Percentiles rank a stretch among this genome's conserved stretches.
Conservation (phyloP, 2,329 filamentous ascomycete species). For the Colletotrichum euphorbiae region DNA sequence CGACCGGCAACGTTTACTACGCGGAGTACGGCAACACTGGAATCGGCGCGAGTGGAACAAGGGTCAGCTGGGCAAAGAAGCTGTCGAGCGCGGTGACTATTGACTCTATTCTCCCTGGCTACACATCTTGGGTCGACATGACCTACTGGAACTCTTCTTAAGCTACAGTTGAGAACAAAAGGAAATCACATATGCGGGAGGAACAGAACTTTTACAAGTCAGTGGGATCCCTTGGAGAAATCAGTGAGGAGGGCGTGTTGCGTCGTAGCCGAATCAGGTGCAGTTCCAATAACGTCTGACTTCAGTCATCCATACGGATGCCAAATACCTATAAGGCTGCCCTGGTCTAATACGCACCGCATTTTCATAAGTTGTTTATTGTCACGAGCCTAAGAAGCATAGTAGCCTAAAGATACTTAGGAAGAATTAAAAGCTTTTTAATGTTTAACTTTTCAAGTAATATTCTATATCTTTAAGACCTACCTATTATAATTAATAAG, state of each 20-base stretch:
- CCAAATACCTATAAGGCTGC: not conserved
- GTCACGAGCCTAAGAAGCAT: too few species aligned
- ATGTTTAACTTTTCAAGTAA: too few species aligned
- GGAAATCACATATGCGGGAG: too few species aligned
- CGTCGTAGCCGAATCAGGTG: not conserved
- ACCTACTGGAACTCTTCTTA: conserved; percentile 32
- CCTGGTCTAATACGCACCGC: not conserved
- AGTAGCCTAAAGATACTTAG: too few species aligned
- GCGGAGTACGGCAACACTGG: conserved; percentile 71
- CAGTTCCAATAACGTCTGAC: not conserved
- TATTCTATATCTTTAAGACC: too few species aligned
- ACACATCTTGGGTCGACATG: conserved; percentile 33
- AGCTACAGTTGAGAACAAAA: not conserved
- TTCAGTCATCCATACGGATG: too few species aligned
- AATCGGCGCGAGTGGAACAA: conserved; percentile 63
- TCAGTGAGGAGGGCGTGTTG: not conserved
- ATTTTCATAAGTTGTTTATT: too few species aligned
- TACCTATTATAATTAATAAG: too few species aligned
- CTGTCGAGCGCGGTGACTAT: conserved; percentile 52
- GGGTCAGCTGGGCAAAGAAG: conserved; percentile 58
- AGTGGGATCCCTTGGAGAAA: too few species aligned
- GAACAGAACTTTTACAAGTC: too few species aligned
- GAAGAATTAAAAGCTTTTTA: too few species aligned
- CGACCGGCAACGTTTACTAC: conserved; percentile 65
- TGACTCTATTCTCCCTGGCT: conserved; percentile 23